Base-by-base conservation (phyloP, 306 rosid species). In the Dalbergia cochinchinensis region DNA sequence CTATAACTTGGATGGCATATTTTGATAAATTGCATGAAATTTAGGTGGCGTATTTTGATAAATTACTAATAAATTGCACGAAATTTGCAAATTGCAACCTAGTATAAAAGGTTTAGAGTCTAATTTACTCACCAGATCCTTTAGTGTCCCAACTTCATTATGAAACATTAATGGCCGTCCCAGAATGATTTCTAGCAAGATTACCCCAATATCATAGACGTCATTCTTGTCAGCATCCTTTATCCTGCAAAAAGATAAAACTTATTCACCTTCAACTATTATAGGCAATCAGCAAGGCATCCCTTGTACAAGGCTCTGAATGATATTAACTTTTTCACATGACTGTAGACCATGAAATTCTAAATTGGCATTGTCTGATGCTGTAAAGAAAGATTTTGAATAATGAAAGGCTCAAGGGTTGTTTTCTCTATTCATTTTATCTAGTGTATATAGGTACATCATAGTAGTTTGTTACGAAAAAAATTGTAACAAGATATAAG, bases 131-230 rank as follows among this genome's bases (percentile, higher is more conserved):
- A 95, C 99, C 10, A 95, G 98, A 80, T 95, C 99, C 83, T 90
- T 91, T 73, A 92, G 73, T 62, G 83, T 80, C 15, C 90, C 91
- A 37, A 89, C 98, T 95, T 95, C 99, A 76, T 91, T 85, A 77
- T 85, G 89, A 87, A 92, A 93, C 89, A 88, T 86, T 76, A 95
- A 79, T 33, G 97, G 90, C 75, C 99, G 85, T 74, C 99, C 99
- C 50, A 93, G 63, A 83, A 93, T 91, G 84, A 92, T 83, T 85
- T 95, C 99, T 35, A 91, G 88, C 84, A 93, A 80, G 83, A 95
- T 85, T 63, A 89, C 96, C 50, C 99, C 99, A 76, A 93, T 90
- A 85, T 91, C 97, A 67, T 90, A 90, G 68, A 95, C 91, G 79
- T 95, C 97, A 83, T 83, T 87, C 92, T 95, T 91, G 72, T 89